These are phyloP conservation scores for Penicillium coprophilum DNA, from an alignment of 495 filamentous ascomycete species.

Conservation along the genomic window DNA sequence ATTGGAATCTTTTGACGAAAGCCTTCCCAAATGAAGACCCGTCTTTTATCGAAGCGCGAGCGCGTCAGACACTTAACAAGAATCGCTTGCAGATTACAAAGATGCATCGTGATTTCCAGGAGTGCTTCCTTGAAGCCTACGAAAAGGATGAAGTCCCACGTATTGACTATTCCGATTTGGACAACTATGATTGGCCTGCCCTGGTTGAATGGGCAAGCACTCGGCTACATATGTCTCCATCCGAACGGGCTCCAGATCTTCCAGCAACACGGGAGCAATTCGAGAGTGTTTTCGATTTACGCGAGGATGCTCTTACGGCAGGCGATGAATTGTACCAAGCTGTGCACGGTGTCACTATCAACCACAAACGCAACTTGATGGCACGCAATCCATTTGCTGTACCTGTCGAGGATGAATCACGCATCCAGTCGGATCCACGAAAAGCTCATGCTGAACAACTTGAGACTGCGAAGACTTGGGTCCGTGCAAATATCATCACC, in stretches of 20 bases:
- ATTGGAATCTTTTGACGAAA: constrained; percentile 70
- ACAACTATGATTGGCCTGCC: constrained; percentile 72
- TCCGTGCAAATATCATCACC: constrained; percentile 58
- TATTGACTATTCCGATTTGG: constrained; percentile 70
- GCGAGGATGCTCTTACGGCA: constrained; percentile 37
- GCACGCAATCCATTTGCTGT: constrained; percentile 41
- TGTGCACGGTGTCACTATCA: constrained; percentile 31
- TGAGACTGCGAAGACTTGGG: constrained; percentile 57
- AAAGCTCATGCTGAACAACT: constrained; percentile 30
- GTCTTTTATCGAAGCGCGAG: constrained; percentile 58
- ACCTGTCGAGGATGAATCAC: constrained; percentile 22
- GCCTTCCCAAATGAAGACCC: constrained; percentile 63
- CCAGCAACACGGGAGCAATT: constrained; percentile 53
- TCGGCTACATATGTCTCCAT: constrained; percentile 46
- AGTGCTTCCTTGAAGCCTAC: constrained; percentile 74
- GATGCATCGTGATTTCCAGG: constrained; percentile 74
- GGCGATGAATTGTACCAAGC: constrained; percentile 46
- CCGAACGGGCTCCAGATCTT: constrained; percentile 46
- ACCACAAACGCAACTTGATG: constrained; percentile 36
- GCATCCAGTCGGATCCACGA: background rate
- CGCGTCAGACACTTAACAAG: constrained; percentile 56
- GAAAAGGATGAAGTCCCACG: constrained; percentile 61
- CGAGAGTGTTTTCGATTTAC: constrained; percentile 48
- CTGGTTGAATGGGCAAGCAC: constrained; percentile 71
- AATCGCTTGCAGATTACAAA: constrained; percentile 62